Evolutionary conservation across 495 filamentous ascomycete genomes (phyloP).

Genomic region (Eremomyces bilateralis): DNA sequence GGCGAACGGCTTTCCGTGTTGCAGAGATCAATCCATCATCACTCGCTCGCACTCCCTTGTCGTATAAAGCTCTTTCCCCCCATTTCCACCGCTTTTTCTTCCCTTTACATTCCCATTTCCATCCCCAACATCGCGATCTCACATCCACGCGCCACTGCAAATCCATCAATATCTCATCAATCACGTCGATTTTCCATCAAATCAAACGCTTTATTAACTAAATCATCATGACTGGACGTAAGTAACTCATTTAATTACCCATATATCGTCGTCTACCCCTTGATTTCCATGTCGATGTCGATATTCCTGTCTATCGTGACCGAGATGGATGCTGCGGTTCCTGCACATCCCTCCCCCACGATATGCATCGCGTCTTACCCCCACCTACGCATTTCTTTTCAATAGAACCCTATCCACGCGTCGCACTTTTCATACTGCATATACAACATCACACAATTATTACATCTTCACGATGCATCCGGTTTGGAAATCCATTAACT

Average conservation of each 20-base stretch:
- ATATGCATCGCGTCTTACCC: background rate
- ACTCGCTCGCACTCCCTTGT: too few relatives aligned
- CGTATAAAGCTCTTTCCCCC: background rate
- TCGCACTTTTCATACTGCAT: background rate
- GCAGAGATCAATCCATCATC: too few relatives aligned
- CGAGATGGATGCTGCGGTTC: background rate
- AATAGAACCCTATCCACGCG: conserved; percentile 4
- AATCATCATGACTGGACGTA: conserved; percentile 44
- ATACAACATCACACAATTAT: background rate
- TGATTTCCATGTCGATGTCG: conserved; percentile 18
- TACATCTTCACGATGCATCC: background rate
- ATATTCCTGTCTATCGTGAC: conserved; percentile 7
- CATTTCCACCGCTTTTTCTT: conserved; percentile 1
- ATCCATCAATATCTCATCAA: conserved; percentile 5
- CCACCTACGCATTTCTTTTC: conserved; percentile 8
- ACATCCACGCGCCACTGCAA: background rate
- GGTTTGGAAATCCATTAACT: conserved; percentile 10
- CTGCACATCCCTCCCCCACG: background rate
- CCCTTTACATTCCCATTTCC: conserved; percentile 5
- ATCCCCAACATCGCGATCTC: background rate
- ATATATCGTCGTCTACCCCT: conserved; percentile 3
- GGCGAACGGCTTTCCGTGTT: too few relatives aligned
- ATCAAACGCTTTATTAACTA: conserved; percentile 12
- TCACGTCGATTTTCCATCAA: conserved; percentile 6
- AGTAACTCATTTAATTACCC: conserved; percentile 20